Evolutionary conservation across 2,329 filamentous ascomycete species (phyloP).

Genomic region (Fusarium sp.): DNA sequence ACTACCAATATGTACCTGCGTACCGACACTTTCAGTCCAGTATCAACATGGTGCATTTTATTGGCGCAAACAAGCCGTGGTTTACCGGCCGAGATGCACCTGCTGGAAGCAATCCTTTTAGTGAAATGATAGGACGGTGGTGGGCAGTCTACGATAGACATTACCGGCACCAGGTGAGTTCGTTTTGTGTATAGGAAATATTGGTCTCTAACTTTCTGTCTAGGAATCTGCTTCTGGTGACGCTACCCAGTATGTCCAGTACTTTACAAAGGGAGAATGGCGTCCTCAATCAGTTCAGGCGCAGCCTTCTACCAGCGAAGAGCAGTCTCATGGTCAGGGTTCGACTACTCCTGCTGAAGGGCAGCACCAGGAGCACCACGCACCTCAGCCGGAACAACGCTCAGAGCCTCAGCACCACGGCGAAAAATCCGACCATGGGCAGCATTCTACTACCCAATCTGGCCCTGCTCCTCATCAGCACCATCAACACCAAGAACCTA

Average conservation of each 20-base stretch:
- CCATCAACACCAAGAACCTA: constrained; percentile 37
- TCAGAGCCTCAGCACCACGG: constrained; percentile 16
- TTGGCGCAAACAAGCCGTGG: constrained; percentile 93
- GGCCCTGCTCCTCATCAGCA: constrained; percentile 33
- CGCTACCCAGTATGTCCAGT: constrained; percentile 58
- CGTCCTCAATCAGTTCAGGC: constrained; percentile 39
- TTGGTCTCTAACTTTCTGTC: constrained; percentile 10
- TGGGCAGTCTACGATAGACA: constrained; percentile 95
- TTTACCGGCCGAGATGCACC: constrained; percentile 67
- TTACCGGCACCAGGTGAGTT: constrained; percentile 68
- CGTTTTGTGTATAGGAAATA: not conserved
- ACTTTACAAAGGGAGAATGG: constrained; percentile 66
- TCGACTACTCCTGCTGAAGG: constrained; percentile 25
- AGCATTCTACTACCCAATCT: constrained; percentile 48
- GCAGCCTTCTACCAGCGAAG: constrained; percentile 36
- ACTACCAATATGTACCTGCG: constrained; percentile 97
- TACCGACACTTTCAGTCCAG: constrained; percentile 92
- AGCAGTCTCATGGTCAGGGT: constrained; percentile 41
- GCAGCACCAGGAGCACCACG: constrained; percentile 34
- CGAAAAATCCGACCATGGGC: constrained; percentile 32
- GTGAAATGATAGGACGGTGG: constrained; percentile 88
- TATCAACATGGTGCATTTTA: constrained; percentile 94
- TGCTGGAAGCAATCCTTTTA: constrained; percentile 72
- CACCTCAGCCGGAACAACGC: constrained; percentile 4
- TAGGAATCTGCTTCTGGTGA: constrained; percentile 36